Base-by-base conservation (phyloP, 2,329 filamentous ascomycete species). In the Byssothecium circinans region DNA sequence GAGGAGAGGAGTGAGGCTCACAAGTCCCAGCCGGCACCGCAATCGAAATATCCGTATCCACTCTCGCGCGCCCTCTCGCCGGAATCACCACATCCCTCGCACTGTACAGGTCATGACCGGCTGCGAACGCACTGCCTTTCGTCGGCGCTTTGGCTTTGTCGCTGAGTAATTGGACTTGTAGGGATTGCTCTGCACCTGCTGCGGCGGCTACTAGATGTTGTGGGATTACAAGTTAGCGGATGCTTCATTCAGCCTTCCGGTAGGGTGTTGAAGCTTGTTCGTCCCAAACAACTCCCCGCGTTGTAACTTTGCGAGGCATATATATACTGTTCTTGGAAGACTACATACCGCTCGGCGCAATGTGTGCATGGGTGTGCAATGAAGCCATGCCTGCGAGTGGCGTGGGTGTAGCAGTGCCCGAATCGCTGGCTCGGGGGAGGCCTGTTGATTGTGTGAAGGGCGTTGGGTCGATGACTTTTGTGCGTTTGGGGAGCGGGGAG, bases 31-130 rank as follows among this genome's bases (percentile, higher is more conserved):
- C 87, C 0, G 94, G 94, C 40, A 96, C 88, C 20, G 91, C 89
- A 75, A 99, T 92, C 60, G 86, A 85, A 54, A 99, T 87, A 62
- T 94, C 92, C 0, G 94, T 97, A 62, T 91, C 88, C 30, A 97
- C 91, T 23, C 96, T 76, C 0, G 78, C 90, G 74, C 95, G 91
- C 58, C 91, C 91, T 50, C 89, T 81, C 2, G 88, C 84, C 0
- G 91, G 91, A 47, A 99, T 85, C 2, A 82, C 81, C 3, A 85
- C 86, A 30, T 87, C 82, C 64, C 83, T 83, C 2, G 90, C 82
- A 42, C 78, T 87, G 74, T 96, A 97, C 49, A 99, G 69, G 73
- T 99, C 94, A 75, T 97, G 97, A 29, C 94, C 94, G 1, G 94
- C 94, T 1, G 94, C 89, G 66, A 89, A 91, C 43, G 85, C 87